These are phyloP conservation scores for Sclerospora graminicola DNA, from an alignment of 352 stramenopile species.

Conservation along the genomic window DNA sequence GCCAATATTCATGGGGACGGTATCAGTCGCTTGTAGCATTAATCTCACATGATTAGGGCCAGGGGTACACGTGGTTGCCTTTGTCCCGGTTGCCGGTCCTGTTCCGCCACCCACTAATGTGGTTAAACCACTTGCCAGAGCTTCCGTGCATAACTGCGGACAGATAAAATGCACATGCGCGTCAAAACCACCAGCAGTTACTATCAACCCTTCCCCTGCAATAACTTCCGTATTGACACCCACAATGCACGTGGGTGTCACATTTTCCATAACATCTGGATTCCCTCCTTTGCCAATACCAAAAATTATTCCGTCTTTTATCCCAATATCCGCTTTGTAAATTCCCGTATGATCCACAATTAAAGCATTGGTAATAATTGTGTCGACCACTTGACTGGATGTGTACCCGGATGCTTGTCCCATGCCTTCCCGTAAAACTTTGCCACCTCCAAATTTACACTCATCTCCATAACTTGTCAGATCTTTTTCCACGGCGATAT, in stretches of 20 bases:
- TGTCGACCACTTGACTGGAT: conserved; percentile 75
- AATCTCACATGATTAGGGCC: conserved; percentile 90
- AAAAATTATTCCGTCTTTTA: conserved; percentile 89
- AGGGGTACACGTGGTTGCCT: conserved; percentile 96
- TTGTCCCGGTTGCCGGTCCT: conserved; percentile 88
- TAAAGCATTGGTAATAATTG: conserved; percentile 96
- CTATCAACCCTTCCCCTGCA: conserved; percentile 92
- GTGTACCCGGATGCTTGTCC: conserved; percentile 46
- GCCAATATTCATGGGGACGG: conserved; percentile 93
- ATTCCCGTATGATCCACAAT: conserved; percentile 93
- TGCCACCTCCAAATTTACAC: conserved; percentile 95
- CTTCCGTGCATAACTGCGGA: conserved; percentile 89
- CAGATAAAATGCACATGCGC: conserved; percentile 98
- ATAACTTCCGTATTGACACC: conserved; percentile 93
- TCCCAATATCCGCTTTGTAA: conserved; percentile 94
- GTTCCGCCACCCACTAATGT: conserved; percentile 89
- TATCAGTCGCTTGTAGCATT: conserved; percentile 93
- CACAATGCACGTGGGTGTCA: conserved; percentile 82
- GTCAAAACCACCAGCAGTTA: conserved; percentile 93
- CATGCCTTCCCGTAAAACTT: conserved; percentile 83
- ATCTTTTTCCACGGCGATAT: conserved; percentile 87
- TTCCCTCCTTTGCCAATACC: conserved; percentile 97
- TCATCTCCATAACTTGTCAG: conserved; percentile 71
- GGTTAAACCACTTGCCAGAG: conserved; percentile 88
- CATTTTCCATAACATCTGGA: conserved; percentile 92